Evolutionary conservation across 108 stramenopile genomes (phyloP), one percentile per base, ranked within the genome.

Genomic region (Pseudonitzschia multiseries): DNA sequence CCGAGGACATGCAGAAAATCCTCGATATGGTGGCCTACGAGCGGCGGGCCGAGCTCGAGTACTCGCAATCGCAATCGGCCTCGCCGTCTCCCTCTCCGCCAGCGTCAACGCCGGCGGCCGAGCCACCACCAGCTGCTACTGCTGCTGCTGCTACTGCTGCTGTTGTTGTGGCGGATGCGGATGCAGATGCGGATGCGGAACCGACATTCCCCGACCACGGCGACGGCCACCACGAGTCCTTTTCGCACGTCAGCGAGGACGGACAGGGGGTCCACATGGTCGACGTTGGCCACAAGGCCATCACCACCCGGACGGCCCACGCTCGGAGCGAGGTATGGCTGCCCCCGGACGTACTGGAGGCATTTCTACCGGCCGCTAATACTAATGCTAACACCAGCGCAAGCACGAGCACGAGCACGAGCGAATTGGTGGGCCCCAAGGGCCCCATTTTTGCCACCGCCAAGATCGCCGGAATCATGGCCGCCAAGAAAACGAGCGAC

Each of bases 401-500:
- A n/a, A n/a, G n/a, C 12, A 10, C 17, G 21, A 59, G 43, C 22
- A 33, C 20, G 48, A 53, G 24, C 54, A 10, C 2, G 2, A 26
- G 5, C 44, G 91, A 90, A 75, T 76, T 91, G 78, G 79, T 89
- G 46, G 90, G 93, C 40, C 90, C 90, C 51, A 94, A 94, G 64
- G 93, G 93, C 46, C 89, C 93, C 2, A 91, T 92, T 29, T 92
- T 94, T 77, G 76, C 85, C 27, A 92, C 88, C 20, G 93, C 93
- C 50, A 88, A 85, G 70, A 41, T 94, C 18, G 93, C 93, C 18
- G 93, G 93, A 0, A 94, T 94, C 60, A 87, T 92, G 91, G 93
- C 86, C 12, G 89, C 89, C 67, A 94, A 94, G 76, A 85, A 81
- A 64, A 94, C 93, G 33, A 82, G 84, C 33, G 93, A 92, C 28